Percentiles rank a stretch among this genome's conserved stretches.
Evolutionary conservation across 2,329 filamentous ascomycete species (phyloP).

Genomic region (Colletotrichum ledebouriae): DNA sequence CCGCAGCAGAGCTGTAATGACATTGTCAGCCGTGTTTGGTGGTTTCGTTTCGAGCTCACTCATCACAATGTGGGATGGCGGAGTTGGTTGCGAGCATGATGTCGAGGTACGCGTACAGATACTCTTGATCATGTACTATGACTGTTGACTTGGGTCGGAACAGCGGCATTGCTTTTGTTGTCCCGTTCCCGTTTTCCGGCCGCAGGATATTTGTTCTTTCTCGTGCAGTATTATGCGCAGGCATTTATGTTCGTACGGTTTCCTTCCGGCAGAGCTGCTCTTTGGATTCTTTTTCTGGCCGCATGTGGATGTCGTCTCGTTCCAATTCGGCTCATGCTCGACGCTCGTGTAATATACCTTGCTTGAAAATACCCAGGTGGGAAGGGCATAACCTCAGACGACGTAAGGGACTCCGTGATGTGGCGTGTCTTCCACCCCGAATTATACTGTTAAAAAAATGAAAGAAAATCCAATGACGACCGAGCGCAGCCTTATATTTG

Average conservation of each 20-base stretch:
- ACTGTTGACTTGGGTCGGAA: slow-evolving; percentile 30
- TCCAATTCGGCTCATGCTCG: slow-evolving; percentile 8
- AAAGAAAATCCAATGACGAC: slow-evolving; percentile 10
- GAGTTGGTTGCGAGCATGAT: background rate
- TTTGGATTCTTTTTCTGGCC: background rate
- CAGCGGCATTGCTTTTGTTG: slow-evolving; percentile 26
- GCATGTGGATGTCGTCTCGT: background rate
- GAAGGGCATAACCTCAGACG: slow-evolving; percentile 38
- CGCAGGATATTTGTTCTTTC: background rate
- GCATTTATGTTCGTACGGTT: background rate
- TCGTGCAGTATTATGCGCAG: background rate
- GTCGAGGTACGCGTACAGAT: too few species aligned
- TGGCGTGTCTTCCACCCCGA: slow-evolving; percentile 19
- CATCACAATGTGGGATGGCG: background rate
- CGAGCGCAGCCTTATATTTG: slow-evolving; percentile 15
- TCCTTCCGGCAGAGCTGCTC: slow-evolving; percentile 5
- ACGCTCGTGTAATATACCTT: slow-evolving; percentile 1
- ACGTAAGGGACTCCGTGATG: slow-evolving; percentile 31
- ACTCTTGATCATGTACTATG: background rate
- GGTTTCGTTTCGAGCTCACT: slow-evolving; percentile 17
- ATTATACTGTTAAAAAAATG: background rate
- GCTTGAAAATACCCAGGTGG: slow-evolving; percentile 23
- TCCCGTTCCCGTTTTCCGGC: slow-evolving; percentile 23
- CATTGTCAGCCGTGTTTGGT: background rate
- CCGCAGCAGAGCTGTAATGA: background rate